Base-by-base conservation (phyloP, 2,329 filamentous ascomycete species). In the Hypoxylon rubiginosum region DNA sequence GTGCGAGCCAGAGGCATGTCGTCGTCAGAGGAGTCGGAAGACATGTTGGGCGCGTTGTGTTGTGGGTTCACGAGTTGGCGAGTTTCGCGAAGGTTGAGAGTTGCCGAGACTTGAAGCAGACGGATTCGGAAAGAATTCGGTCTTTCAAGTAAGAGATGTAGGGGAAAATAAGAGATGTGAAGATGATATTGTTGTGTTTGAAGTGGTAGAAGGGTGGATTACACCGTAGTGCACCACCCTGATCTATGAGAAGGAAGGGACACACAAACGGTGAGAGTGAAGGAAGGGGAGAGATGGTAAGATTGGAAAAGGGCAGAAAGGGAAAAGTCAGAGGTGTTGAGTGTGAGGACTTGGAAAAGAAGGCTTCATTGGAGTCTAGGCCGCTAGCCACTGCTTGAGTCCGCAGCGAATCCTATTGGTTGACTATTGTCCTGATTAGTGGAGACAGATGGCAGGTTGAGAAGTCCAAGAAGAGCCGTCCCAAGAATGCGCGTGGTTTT, bases 1-100 rank as follows among this genome's bases (percentile, higher is more conserved):
- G 84, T 76, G 79, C 85, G 88, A 70, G 91, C 87, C 73, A 97
- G 87, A 80, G 94, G 94, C 82, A 86, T 87, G 79, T 97, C 93
- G 77, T 97, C 93, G 75, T 95, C 93, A 30, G 93, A 96, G 75
- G 80, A 83, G 76, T 82, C 81, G 58, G 82, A 86, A 76, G 80
- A 81, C 85, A 88, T 88, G 67, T 71, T 83, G 71, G 58, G 69
- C 64, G 70, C 61, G 67, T 66, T 48, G 36, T 65, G 62, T 68
- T 58, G 66, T 52, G 65, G 41, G 39, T 28, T 51, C 19, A n/a
- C 24, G 17, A 48, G 54, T 10, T 17, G n/a, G n/a, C n/a, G 39
- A 19, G 39, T 43, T 43, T 49, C 30, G 46, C 15, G 46, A 28
- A n/a, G 46, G 8, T 15, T 4, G 6, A 7, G 24, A 17, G 10